Evolutionary conservation across 73 alveolate species (phyloP), one percentile per base, ranked within the genome.

Genomic region (Symbiodinium natans): DNA sequence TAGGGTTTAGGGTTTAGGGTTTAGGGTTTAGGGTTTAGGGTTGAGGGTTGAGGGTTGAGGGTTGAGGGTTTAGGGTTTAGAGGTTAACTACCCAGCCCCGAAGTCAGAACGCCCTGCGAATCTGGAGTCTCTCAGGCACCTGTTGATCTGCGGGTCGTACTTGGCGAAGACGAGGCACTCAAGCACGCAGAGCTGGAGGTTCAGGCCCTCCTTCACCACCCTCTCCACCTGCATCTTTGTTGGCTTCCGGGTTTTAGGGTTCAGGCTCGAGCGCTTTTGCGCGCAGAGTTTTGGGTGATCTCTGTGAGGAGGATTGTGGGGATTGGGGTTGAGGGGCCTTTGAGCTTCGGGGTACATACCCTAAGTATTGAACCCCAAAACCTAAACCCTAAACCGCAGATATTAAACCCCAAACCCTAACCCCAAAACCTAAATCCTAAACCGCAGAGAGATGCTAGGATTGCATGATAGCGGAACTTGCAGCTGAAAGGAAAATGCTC

Each of bases 201-300:
- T 73, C 39, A 90, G 82, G 3, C 97, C 97, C 75, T 90, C 88
- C 77, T 90, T 90, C 88, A 90, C 97, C 87, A 90, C 97, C 2
- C 88, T 90, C 52, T 90, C 97, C 52, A 90, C 97, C 97, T 90
- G 86, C 27, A 17, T 21, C 77, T 31, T 21, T 2, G 34, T 5
- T 15, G 63, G 63, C 27, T 48, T 48, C 19, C 10, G 63, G 63
- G 63, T 11, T 48, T 48, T 48, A 48, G 63, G 23, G 21, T 48
- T 48, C 1, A 48, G 63, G 63, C 27, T 48, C 19, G 10, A 48
- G 63, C 27, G 63, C 19, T 48, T 1, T 15, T 17, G 63, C 27
- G 1, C 17, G 10, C 11, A 43, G 56, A 11, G 56, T 43, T 43
- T 43, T 8, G 56, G 56, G 56, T 43, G 5, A 8, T n/a, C n/a